Base-by-base conservation (phyloP, 1,284 basidiomycete species). In the Cryptococcus sp. region DNA sequence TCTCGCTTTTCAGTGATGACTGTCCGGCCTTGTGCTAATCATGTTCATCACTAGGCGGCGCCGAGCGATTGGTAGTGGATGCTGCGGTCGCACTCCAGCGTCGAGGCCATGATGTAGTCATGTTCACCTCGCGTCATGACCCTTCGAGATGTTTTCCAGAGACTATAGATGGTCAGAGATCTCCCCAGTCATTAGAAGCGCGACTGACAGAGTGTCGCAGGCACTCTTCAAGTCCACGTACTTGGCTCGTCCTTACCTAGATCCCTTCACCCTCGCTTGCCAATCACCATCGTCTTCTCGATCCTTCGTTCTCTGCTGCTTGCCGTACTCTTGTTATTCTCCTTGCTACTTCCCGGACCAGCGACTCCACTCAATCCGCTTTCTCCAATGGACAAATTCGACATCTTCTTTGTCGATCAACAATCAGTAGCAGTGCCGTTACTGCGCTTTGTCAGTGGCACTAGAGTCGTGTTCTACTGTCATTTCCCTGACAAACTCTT, bases 401-500 rank as follows among this genome's bases (percentile, higher is more conserved):
- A 99, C 72, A 85, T 97, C 27, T 94, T 88, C 80, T 88, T 99
- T 60, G 88, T 98, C 17, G 96, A 99, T 79, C 95, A 98, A 75
- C 85, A 98, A 20, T 91, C 91, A 1, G 91, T 92, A 1, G 92
- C 89, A 60, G 83, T 98, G 19, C 95, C 95, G 0, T 81, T 95
- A 61, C 82, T 99, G 1, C 84, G 90, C 15, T 75, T 82, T 52
- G 73, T 90, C 11, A 84, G 83, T 3, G 81, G 82, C 13, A 90
- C 85, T 11, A 85, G 91, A 1, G 89, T 96, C 23, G 86, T 99
- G 17, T 99, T 97, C 79, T 99, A 99, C 78, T 96, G 93, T 69
- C 95, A 99, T 77, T 99, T 98, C 70, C 95, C 96, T 0, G 93
- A 97, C 79, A 93, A 94, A 75, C 81, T 96, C 0, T 83, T 96